A percentile compares a stretch with the other conserved stretches of the same genome.
Conservation (phyloP, 176 grass and related monocot genomes). For the Puccinellia tenuiflora region DNA sequence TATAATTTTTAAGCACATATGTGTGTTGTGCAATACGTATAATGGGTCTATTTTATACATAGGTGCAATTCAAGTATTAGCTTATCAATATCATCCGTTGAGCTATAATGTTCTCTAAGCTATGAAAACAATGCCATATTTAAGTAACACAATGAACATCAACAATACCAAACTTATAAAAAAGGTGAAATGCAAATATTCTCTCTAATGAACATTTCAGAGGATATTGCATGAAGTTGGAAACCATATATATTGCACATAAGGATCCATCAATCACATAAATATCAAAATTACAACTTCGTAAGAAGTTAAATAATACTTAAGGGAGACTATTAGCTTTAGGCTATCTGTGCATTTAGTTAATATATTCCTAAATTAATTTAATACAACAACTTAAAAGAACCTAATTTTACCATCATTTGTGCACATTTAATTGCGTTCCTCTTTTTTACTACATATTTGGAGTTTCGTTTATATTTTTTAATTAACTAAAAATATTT, state of each 20-base stretch:
- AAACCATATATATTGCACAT: background rate
- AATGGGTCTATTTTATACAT: background rate
- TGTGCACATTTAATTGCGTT: background rate
- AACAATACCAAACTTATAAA: background rate
- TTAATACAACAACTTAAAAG: background rate
- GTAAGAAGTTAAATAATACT: background rate
- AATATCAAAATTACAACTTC: background rate
- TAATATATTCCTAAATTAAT: background rate
- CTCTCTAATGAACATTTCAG: background rate
- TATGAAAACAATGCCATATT: background rate
- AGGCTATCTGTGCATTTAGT: background rate
- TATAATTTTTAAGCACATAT: background rate
- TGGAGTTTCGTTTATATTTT: background rate
- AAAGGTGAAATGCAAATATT: background rate
- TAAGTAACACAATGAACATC: background rate
- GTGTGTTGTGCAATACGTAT: background rate
- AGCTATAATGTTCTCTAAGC: background rate
- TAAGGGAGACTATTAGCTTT: background rate
- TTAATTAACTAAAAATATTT: background rate
- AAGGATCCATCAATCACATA: background rate
- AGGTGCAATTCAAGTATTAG: background rate
- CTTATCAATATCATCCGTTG: background rate
- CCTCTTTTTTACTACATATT: background rate
- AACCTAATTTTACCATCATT: background rate
- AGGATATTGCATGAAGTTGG: background rate